Percentiles rank a stretch among this genome's conserved stretches.
Conservation (phyloP, 441 rosid genomes). For the Adansonia madagascariensis region DNA sequence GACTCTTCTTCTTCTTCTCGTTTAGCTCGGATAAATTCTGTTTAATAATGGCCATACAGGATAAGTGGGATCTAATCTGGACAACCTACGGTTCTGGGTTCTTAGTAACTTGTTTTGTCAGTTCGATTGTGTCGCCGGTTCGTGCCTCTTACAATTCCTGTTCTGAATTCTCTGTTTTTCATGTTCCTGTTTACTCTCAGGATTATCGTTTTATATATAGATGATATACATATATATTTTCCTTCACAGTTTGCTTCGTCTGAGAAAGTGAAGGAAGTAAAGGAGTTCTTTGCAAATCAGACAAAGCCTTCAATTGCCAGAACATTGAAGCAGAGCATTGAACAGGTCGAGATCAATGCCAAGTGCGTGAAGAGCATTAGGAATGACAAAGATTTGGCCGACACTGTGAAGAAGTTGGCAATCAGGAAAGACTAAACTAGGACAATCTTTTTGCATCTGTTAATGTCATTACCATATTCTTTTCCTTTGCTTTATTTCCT, state of each 20-base stretch:
- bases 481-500: background rate
- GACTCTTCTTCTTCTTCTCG: background rate
- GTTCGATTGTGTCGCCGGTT: constrained; percentile 74
- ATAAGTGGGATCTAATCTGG: constrained; percentile 66
- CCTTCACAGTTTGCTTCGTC: constrained; percentile 69
- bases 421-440: background rate
- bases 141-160: background rate
- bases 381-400: background rate
- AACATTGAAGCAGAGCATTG: constrained; percentile 94
- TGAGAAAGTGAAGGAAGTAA: constrained; percentile 76
- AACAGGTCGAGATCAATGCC: constrained; percentile 69
- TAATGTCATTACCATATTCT: too few relatives aligned
- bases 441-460: too few relatives aligned
- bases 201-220: background rate
- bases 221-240: too few relatives aligned
- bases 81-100: constrained; percentile 74
- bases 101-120: constrained; percentile 72
- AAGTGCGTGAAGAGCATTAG: constrained; percentile 52
- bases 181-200: background rate
- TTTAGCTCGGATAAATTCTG: background rate
- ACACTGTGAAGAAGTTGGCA: background rate
- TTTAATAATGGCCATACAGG: constrained; percentile 40
- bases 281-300: constrained; percentile 69
- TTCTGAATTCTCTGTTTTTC: background rate
- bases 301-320: constrained; percentile 62